Evolutionary conservation across 2,329 filamentous ascomycete genomes (phyloP).

Genomic region (Venturia nashicola): DNA sequence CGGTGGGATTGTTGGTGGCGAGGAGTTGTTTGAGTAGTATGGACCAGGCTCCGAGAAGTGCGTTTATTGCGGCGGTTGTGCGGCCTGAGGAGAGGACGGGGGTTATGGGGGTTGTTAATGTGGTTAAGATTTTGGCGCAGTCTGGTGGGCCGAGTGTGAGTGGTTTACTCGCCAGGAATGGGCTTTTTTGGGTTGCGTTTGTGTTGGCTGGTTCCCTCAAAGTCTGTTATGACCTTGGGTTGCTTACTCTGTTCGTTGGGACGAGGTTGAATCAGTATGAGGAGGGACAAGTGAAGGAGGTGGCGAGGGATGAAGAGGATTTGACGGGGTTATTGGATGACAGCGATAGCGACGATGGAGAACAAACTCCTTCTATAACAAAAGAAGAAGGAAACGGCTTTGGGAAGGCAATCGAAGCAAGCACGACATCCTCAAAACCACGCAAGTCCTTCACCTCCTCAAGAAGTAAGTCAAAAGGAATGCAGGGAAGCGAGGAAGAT

Average conservation of each 20-base stretch:
- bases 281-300: background rate
- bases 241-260: background rate
- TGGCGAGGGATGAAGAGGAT: background rate
- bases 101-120: slow-evolving; percentile 56
- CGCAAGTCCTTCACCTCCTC: background rate
- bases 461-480: background rate
- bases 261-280: slow-evolving; percentile 3
- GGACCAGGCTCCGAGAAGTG: slow-evolving; percentile 55
- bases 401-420: background rate
- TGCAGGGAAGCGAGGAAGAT: background rate
- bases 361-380: too few species aligned
- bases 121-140: slow-evolving; percentile 47
- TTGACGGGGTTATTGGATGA: background rate
- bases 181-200: slow-evolving; percentile 27
- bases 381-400: background rate
- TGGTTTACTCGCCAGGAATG: slow-evolving; percentile 21
- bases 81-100: slow-evolving; percentile 53
- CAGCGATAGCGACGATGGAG: background rate
- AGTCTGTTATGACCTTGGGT: slow-evolving; percentile 19
- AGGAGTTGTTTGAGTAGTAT: slow-evolving; percentile 54
- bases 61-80: slow-evolving; percentile 56
- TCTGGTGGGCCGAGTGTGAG: slow-evolving; percentile 28
- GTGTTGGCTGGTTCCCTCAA: slow-evolving; percentile 25
- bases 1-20: slow-evolving; percentile 44
- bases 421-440: background rate